These are phyloP conservation scores for Globisporangium iwayamae DNA, from an alignment of 352 stramenopile genomes.

Conservation along the genomic window DNA sequence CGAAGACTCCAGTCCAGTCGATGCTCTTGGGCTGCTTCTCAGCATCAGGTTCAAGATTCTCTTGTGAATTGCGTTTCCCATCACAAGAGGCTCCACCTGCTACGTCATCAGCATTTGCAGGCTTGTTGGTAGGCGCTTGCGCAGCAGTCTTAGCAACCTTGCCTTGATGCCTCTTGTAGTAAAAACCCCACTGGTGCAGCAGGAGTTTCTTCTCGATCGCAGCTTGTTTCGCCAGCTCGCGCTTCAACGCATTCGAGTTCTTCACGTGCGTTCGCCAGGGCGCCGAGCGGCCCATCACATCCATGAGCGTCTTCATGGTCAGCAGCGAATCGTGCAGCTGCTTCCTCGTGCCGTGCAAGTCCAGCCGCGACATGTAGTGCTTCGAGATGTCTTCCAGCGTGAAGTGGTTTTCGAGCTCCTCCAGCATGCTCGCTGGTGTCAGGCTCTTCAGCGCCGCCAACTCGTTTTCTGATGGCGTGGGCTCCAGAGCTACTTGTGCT, in stretches of 20 bases:
- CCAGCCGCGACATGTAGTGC: slow-evolving; percentile 26
- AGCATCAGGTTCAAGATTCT: background rate
- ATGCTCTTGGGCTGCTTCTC: slow-evolving; percentile 15
- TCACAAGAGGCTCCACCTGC: background rate
- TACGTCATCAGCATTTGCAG: background rate
- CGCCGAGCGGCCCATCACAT: slow-evolving; percentile 45
- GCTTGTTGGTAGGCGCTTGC: background rate
- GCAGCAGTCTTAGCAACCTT: slow-evolving; percentile 5
- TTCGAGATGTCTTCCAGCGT: slow-evolving; percentile 28
- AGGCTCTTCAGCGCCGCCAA: slow-evolving; percentile 31
- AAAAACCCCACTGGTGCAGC: slow-evolving; percentile 54
- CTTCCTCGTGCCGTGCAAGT: slow-evolving; percentile 25
- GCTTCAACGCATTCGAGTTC: slow-evolving; percentile 59
- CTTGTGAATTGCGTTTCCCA: background rate
- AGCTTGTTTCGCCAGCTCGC: slow-evolving; percentile 46
- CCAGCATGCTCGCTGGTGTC: slow-evolving; percentile 41
- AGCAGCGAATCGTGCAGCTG: slow-evolving; percentile 48
- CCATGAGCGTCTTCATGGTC: slow-evolving; percentile 50
- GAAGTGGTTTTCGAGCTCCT: slow-evolving; percentile 34
- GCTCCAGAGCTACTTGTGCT: background rate
- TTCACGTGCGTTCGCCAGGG: slow-evolving; percentile 63
- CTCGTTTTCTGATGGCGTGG: slow-evolving; percentile 17
- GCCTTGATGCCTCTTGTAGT: slow-evolving; percentile 45
- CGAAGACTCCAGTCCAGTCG: slow-evolving; percentile 33
- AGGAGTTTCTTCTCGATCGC: slow-evolving; percentile 55